Evolutionary conservation across 495 filamentous ascomycete species (phyloP), one percentile per base, ranked within the genome.

Genomic region (Penicillium samsonianum): DNA sequence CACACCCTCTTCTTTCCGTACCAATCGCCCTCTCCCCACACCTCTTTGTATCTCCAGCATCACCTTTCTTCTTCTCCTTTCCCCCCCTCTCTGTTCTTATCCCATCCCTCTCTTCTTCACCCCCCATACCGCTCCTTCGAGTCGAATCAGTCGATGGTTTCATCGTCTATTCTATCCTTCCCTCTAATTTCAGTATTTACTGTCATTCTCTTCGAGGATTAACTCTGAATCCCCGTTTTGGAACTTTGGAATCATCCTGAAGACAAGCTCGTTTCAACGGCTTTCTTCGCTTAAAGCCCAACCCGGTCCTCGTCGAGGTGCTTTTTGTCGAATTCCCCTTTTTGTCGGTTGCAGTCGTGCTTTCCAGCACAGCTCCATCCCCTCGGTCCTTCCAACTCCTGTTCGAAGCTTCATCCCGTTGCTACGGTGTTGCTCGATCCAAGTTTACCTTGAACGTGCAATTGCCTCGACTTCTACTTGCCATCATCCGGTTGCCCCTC

Each of bases 121-220:
- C 53, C 61, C 60, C 64, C 59, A 50, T 58, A 70, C 64, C 67
- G 65, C 70, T 75, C 73, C 75, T 78, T 76, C 67, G 63, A 59
- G 62, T 58, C 45, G 60, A 65, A 60, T 68, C 33, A 50, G 59
- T 69, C 62, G 67, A 61, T 69, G 67, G 38, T 40, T 61, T 62
- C 57, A 65, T 68, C 71, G 62, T 61, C 65, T 59, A 58, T 63
- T 63, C 61, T 59, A 61, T 57, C 65, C 52, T 48, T 58, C 58
- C 41, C 62, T 64, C 55, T 61, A 64, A 58, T 66, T 61, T 41
- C 53, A 62, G 65, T 46, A 55, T 55, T 57, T 54, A 65, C 60
- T 70, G 72, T 75, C 76, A 72, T 73, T 77, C 76, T 75, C 67
- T 70, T 68, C 61, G 70, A 59, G 67, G 61, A 67, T 63, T 67